Base-by-base conservation (phyloP, 768 basidiomycete genomes). In the Chalciporus pseudorubinellus region DNA sequence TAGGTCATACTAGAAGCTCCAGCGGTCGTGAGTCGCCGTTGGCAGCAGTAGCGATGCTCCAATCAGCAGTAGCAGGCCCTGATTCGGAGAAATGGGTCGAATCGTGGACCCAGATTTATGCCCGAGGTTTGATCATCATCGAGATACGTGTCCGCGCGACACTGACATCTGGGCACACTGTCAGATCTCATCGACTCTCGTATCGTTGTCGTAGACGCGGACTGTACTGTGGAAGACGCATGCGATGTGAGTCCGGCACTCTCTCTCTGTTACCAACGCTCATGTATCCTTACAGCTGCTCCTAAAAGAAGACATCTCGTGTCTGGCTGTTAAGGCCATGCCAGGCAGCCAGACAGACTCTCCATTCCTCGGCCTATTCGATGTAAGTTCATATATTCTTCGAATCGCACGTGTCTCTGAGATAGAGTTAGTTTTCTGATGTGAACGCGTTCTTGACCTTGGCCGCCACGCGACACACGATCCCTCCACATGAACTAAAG, bases 371-470 rank as follows among this genome's bases (percentile, higher is more conserved):
- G 89, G 88, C 13, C 72, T 92, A 24, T 91, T 92, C 60, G 90
- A 92, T 67, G 89, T 92, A 60, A 50, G 85, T 56, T 12, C 36
- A 19, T 26, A 21, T 29, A 22, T 39, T 48, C 21, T 21, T 13
- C 39, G 8, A 14, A 34, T 53, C 31, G 1, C 39, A 16, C 31
- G n/a, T 31, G 33, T 53, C n/a, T 51, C 44, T 66, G 36, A 53
- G n/a, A 8, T 11, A 8, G 3, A 4, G 44, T 14, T 57, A 92
- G 89, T 91, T 81, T 59, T 84, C 89, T 16, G 90, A 92, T 63
- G 86, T 92, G 11, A 92, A 92, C 63, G 87, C 90, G n/a, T 92
- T 92, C 62, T 69, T 92, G 52, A 89, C 87, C 3, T 73, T 92
- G 41, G 90, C 90, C 10, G 89, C 90, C 7, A 91, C 87, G 4